phyloP scores from a whole-genome alignment of 345 rosid species.

The Acer campestre region DNA sequence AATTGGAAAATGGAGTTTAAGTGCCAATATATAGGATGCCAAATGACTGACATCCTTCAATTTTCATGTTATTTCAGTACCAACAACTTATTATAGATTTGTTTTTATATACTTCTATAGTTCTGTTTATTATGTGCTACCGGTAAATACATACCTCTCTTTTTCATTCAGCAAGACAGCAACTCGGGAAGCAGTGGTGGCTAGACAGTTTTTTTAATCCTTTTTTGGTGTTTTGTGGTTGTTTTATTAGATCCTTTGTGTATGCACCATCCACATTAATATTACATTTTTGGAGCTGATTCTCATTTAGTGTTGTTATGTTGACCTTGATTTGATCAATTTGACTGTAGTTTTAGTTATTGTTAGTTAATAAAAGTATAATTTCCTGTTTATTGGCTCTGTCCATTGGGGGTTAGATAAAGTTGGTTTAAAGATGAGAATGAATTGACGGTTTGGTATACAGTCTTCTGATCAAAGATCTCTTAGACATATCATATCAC shows the following conservation, averaged over 20 bases:
- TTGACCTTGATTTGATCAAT: background rate
- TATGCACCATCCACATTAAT: no score
- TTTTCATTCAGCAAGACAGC: no score
- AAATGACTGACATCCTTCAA: background rate
- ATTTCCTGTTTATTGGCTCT: background rate
- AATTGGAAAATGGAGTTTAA: background rate
- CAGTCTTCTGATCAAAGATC: constrained; percentile 3
- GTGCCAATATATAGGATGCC: background rate
- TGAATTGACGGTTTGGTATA: background rate
- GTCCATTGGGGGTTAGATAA: background rate
- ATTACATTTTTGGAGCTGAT: background rate
- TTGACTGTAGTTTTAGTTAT: background rate
- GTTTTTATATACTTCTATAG: background rate
- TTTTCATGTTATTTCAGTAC: background rate
- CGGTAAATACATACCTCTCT: background rate
- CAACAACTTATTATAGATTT: background rate
- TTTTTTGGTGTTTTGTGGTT: no score
- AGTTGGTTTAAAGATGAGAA: background rate
- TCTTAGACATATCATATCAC: background rate
- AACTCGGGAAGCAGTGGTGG: no score
- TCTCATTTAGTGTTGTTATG: background rate
- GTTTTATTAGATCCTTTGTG: no score
- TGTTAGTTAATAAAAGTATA: background rate
- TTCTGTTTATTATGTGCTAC: background rate
- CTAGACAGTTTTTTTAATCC: no score